Conservation (phyloP, 257 asterid species). For the Echium plantagineum region DNA sequence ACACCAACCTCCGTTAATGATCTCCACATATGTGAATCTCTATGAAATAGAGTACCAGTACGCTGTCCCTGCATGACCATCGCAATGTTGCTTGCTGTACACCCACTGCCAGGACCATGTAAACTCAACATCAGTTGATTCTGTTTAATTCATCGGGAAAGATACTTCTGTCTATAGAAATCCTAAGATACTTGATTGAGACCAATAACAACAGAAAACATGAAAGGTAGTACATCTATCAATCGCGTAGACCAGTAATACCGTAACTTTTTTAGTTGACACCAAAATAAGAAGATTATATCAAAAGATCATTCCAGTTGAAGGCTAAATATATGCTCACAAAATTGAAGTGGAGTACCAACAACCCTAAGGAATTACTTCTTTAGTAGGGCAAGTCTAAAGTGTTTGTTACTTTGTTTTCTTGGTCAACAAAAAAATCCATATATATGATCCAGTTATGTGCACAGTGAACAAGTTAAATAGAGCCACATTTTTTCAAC, state of each 20-base stretch:
- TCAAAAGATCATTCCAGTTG: background rate
- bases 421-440: background rate
- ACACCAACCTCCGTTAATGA: slow-evolving; percentile 38
- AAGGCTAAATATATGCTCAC: background rate
- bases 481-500: background rate
- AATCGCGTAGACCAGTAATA: too few species aligned
- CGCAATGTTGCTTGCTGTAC: slow-evolving; percentile 37
- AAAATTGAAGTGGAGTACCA: background rate
- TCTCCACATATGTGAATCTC: slow-evolving; percentile 54
- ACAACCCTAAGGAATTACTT: background rate
- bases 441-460: background rate
- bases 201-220: too few species aligned
- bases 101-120: slow-evolving; percentile 42
- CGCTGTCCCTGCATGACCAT: slow-evolving; percentile 45
- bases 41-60: slow-evolving; percentile 67
- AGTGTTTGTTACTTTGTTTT: too few species aligned
- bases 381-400: too few species aligned
- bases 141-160: background rate
- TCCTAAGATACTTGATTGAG: background rate
- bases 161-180: background rate
- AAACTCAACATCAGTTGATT: background rate
- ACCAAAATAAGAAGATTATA: too few species aligned
- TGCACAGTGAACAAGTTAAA: background rate
- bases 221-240: background rate
- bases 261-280: background rate